phyloP scores from a whole-genome alignment of 441 rosid species.

The Erodium moschatum region DNA sequence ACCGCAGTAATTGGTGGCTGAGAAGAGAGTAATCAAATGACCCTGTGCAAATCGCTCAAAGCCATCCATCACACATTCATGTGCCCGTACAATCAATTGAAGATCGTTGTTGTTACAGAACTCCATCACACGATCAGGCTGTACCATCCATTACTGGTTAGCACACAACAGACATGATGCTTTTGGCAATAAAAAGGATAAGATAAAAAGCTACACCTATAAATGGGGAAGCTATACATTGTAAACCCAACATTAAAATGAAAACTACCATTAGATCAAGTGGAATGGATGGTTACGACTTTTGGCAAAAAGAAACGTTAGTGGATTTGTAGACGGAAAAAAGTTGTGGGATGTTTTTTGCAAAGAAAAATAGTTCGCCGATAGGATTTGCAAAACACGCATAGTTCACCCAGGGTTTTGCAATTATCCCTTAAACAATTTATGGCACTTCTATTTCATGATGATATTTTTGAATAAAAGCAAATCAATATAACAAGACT shows the following conservation, averaged over 20 bases:
- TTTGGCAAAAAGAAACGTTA: too few species aligned
- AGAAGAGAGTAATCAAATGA: conserved; percentile 90
- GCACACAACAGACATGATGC: conserved; percentile 8
- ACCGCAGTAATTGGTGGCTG: conserved; percentile 97
- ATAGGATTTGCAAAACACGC: too few species aligned
- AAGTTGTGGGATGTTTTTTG: too few species aligned
- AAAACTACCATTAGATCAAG: too few species aligned
- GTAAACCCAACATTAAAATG: too few species aligned
- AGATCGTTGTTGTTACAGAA: conserved; percentile 96
- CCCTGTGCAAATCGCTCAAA: conserved; percentile 97
- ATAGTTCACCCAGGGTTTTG: too few species aligned
- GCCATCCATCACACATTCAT: conserved; percentile 99
- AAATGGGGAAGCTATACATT: not conserved
- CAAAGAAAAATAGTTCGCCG: too few species aligned
- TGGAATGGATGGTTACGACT: too few species aligned
- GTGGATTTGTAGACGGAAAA: too few species aligned
- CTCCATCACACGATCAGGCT: conserved; percentile 99
- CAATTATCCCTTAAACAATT: too few species aligned
- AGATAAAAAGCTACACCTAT: not conserved
- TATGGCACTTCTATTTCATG: too few species aligned
- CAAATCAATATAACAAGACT: conserved; percentile 23
- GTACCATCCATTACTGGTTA: conserved; percentile 24
- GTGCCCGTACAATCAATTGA: conserved; percentile 91
- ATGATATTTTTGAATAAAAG: too few species aligned
- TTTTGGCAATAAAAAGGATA: not conserved